Base-by-base conservation (phyloP, 257 asterid genomes). In the Dorcoceras hygrometricum region DNA sequence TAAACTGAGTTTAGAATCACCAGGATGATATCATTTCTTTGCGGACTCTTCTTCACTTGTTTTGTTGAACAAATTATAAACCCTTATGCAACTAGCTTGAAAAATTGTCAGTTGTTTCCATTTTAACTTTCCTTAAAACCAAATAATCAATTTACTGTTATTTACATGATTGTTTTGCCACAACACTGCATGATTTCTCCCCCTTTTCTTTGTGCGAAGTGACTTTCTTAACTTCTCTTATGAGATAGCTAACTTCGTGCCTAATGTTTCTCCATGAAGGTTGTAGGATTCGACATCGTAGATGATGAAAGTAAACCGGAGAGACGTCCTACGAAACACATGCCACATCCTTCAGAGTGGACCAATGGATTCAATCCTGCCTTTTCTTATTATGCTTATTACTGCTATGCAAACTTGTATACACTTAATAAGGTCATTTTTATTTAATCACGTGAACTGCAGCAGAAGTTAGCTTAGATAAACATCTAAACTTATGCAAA, bases 271-370 rank as follows among this genome's bases (percentile, higher is more conserved):
- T 23, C n/a, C 9, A 62, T 74, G 56, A 84, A 89, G 98, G 98
- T 91, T 66, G 98, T 91, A 57, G 98, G 98, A 57, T 87, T 91
- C 64, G 98, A 91, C 80, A 76, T 91, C 68, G 98, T 91, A 50
- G 98, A 91, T 86, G 98, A 91, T 84, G 98, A 91, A 84, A 91
- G 98, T 79, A 91, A 91, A 76, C 98, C 96, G 3, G 98, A 91
- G 82, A 87, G 98, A 76, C 95, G 96, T 34, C 98, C 96, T 51
- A 91, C 96, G 29, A 91, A 91, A 79, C 98, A 91, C 78, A 91
- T 91, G 98, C 96, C 98, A 55, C 82, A 78, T 64, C 98, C 96
- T 53, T 80, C 87, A 67, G 89, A 91, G 66, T 91, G 98, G 98
- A 91, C 98, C 5, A 91, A 91, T 77, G 86, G 65, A 54, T 91